phyloP scores from a whole-genome alignment of 441 rosid genomes.

The Cnidoscolus chayamansa region DNA sequence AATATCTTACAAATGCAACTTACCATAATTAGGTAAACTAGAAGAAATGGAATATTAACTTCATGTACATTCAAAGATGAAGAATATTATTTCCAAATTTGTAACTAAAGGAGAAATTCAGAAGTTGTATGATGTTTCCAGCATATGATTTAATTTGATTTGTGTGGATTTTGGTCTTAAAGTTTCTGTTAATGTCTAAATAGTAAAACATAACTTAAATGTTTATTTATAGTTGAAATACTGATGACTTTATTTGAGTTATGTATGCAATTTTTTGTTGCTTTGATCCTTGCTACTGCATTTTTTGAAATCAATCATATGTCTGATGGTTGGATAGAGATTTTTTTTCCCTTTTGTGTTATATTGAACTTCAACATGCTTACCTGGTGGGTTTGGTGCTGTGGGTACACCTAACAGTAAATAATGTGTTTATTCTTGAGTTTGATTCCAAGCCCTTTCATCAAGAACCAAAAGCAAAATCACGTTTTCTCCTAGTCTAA shows the following conservation, averaged over 20 bases:
- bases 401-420: not conserved
- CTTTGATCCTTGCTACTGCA: not conserved
- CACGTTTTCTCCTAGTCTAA: not conserved
- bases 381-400: not conserved
- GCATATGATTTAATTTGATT: constrained; percentile 11
- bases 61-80: not conserved
- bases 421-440: not conserved
- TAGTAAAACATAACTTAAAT: not conserved
- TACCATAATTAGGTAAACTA: not conserved
- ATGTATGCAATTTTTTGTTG: not conserved
- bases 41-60: not conserved
- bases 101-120: constrained; percentile 5
- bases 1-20: constrained; percentile 1
- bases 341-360: not conserved
- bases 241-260: not conserved
- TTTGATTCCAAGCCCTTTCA: not conserved
- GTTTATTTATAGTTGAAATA: not conserved
- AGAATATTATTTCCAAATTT: not conserved
- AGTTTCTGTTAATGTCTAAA: not conserved
- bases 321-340: not conserved
- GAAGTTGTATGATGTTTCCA: not conserved
- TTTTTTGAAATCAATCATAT: not conserved
- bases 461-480: constrained; percentile 1
- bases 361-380: not conserved
- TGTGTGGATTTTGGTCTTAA: not conserved